Evolutionary conservation across 2,329 filamentous ascomycete species (phyloP), one percentile per base, ranked within the genome.

Genomic region (Gaeumannomyces tritici): DNA sequence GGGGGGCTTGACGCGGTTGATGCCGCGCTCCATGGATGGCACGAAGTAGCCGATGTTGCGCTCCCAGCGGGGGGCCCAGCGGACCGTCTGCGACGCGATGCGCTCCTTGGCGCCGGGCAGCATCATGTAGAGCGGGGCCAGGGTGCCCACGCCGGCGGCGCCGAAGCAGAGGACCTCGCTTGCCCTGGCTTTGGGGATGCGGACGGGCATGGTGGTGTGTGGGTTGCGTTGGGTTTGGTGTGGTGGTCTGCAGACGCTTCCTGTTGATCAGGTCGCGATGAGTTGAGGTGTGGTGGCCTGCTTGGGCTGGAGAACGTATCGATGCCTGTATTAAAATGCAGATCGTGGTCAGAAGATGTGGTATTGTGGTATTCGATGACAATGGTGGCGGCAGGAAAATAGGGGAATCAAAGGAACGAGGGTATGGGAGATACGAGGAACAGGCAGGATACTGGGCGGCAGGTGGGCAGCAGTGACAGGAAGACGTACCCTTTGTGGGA

Each of bases 61-160:
- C 72, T 85, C 82, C 83, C 83, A 86, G 62, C 81, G 79, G 24
- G 82, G 82, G 4, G 83, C 83, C 83, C 83, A 85, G 68, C 80
- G 79, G 63, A 76, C 74, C 4, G 83, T 85, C 71, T 84, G 81
- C 28, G 73, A 73, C 62, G 80, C 78, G 47, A 85, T 70, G 56
- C 78, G 77, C 70, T 84, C 80, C 66, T 83, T 79, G 63, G 81
- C 80, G 47, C 82, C 81, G 29, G 83, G 83, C 63, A 83, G 75
- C 69, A 84, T 75, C 68, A 85, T 76, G 74, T 83, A 84, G 68
- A 86, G 77, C 31, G 83, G 83, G 1, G 82, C 78, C 62, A 86
- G 77, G 66, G 77, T 80, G 58, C 73, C 77, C 64, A 83, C 74
- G 64, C 82, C 81, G 28, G 82, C 83, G 54, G 80, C 75, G 63